Conservation (phyloP, 2,329 filamentous ascomycete genomes). For the Aspergillus sp. region DNA sequence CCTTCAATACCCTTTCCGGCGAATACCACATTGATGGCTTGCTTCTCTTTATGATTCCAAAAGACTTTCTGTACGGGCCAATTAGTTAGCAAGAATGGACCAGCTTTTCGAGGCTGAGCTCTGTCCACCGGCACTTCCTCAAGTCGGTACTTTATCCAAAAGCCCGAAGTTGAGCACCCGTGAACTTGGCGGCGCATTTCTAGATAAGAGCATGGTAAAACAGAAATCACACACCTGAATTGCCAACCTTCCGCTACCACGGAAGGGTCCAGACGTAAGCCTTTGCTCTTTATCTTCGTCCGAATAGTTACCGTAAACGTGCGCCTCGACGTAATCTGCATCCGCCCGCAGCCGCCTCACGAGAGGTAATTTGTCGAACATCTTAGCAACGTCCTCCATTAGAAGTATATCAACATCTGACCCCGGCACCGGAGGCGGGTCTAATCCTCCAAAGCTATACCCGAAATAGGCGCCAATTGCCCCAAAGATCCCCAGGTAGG, state of each 20-base stretch:
- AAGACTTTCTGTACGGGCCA: slow-evolving; percentile 59
- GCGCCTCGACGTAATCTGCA: slow-evolving; percentile 41
- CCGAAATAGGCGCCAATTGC: slow-evolving; percentile 29
- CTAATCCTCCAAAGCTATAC: neutral
- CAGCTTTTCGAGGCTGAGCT: neutral
- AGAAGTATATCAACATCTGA: slow-evolving; percentile 31
- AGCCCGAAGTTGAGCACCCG: neutral
- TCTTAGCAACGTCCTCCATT: no score
- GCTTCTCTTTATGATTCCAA: slow-evolving; percentile 58
- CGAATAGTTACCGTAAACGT: slow-evolving; percentile 38
- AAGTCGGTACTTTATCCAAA: neutral
- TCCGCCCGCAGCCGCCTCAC: slow-evolving; percentile 39
- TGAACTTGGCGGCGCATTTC: neutral
- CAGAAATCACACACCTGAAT: slow-evolving; percentile 37
- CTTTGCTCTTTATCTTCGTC: slow-evolving; percentile 34
- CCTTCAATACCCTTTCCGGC: slow-evolving; percentile 65
- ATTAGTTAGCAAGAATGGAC: slow-evolving; percentile 18
- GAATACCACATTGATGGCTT: slow-evolving; percentile 64
- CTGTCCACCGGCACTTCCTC: neutral
- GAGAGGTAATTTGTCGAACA: slow-evolving; percentile 37
- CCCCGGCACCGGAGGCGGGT: slow-evolving; percentile 19
- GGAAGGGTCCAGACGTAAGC: slow-evolving; percentile 41
- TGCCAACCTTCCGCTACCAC: slow-evolving; percentile 41
- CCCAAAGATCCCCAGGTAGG: slow-evolving; percentile 38
- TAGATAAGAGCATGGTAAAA: neutral